Evolutionary conservation across 192 early-diverging fungal genomes (phyloP), one percentile per base, ranked within the genome.

Genomic region (Coemansia sp.): DNA sequence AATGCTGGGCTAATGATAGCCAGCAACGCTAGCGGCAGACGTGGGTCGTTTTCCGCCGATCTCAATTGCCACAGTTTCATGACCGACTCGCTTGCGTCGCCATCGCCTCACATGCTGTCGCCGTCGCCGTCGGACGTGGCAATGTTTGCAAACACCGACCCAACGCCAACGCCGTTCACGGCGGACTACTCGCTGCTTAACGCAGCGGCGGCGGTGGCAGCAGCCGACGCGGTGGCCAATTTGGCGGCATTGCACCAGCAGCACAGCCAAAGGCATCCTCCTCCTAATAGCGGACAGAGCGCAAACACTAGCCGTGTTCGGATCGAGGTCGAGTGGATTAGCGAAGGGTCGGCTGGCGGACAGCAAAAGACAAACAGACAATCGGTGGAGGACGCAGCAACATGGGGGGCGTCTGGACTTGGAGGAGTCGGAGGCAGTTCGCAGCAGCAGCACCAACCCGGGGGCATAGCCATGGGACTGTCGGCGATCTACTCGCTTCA

Each of bases 271-370:
- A 49, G 52, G 22, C 62, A 46, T 13, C 29, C 3, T 29, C 29
- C 29, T 29, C 29, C 29, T 29, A 29, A 29, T 3, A 29, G 29
- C 29, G 29, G 29, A 29, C 29, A 29, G 29, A 29, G 29, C 29
- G 29, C 29, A 29, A 29, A 29, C 38, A 20, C 10, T 45, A 72
- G 75, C 55, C 65, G 75, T 17, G 61, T 81, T 11, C 73, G 73
- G 0, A 69, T 81, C 11, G 79, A 75, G 36, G 54, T 81, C 10
- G 79, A 81, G 62, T 75, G 73, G 79, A 73, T 81, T 15, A 36
- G 66, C 6, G 70, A 75, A 4, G 57, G 55, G 5, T 48, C 52
- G 7, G 60, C 54, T 7, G 33, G 63, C 0, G 66, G 57, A 2
- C 34, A 66, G 17, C 34, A 66, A 8, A 53, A 66, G 29, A 49